Evolutionary conservation across 2,329 filamentous ascomycete genomes (phyloP), one percentile per base, ranked within the genome.

Genomic region (Penicillium sp.): DNA sequence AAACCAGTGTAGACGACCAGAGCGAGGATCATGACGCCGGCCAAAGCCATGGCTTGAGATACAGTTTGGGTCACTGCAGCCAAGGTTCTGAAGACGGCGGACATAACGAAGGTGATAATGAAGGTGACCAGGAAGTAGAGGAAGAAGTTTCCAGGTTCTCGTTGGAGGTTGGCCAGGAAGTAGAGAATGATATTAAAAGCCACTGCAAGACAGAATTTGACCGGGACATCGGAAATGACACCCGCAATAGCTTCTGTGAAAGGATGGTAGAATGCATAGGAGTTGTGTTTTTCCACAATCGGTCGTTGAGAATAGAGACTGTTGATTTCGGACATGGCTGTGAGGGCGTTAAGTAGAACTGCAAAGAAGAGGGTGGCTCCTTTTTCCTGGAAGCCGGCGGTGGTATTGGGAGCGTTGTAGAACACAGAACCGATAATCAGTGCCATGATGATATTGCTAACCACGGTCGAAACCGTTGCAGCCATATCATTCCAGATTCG

Each of bases 341-440:
- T 81, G 60, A 94, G 91, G 42, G 89, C 90, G 70, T 93, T 95
- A 78, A 93, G 85, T 50, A 96, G 78, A 65, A 91, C 85, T 55
- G 89, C 88, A 66, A 94, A 94, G 81, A 95, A 95, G 45, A 95
- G 77, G 6, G 93, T 79, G 29, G 87, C 85, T 53, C 88, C 88
- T 52, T 90, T 85, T 61, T 83, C 80, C 73, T 85, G 90, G 77
- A 95, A 94, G 59, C 85, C 89, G 26, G 71, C 67, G 0, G 89
- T 87, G 15, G 77, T 79, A 2, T 78, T 66, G 21, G 81, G 73
- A 13, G 94, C 75, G 66, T 94, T 87, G 76, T 84, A 95, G 73
- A 93, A 95, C 58, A 94, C 85, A 51, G 85, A 87, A 43, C 86
- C 79, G 51, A 95, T 83, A 65, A 95, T 87, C 53, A 95, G 76